Evolutionary conservation across 139 green algal genomes (phyloP).

Genomic region (Ostreobium quekettii): DNA sequence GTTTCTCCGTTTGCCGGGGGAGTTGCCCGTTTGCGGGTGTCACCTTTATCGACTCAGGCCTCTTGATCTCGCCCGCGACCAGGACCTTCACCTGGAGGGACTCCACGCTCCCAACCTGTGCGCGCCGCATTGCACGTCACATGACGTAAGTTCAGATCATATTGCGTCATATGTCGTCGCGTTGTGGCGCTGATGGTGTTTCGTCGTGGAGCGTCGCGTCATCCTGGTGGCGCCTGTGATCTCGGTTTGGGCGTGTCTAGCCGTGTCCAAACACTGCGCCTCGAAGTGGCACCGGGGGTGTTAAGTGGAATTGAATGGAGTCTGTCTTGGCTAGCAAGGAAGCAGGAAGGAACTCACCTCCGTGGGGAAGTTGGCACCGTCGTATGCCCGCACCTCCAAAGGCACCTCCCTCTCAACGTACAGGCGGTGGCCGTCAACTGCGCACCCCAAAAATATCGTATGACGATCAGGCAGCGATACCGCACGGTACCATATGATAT

Average conservation of each 20-base stretch:
- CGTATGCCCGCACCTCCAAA: conserved; percentile 46
- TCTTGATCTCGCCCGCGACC: conserved; percentile 27
- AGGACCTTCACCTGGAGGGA: conserved; percentile 49
- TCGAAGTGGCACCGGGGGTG: no score
- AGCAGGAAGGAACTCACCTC: conserved; percentile 27
- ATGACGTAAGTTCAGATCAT: no score
- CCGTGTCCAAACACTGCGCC: no score
- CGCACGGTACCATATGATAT: not conserved
- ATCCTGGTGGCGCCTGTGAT: no score
- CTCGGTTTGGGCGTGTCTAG: no score
- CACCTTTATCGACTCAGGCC: conserved; percentile 27
- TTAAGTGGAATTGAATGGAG: not conserved
- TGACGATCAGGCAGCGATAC: not conserved
- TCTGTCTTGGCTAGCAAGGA: not conserved
- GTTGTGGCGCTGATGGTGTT: no score
- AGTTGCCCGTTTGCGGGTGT: no score
- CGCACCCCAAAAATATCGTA: conserved; percentile 1
- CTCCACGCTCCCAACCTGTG: conserved; percentile 47
- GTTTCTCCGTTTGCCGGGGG: no score
- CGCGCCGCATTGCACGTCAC: no score
- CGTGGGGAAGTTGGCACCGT: conserved; percentile 31
- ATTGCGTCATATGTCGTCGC: no score
- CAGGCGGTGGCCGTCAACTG: conserved; percentile 42
- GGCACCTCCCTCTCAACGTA: conserved; percentile 63
- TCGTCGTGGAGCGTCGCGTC: no score